phyloP scores from a whole-genome alignment of 2,329 filamentous ascomycete species.

The Ascochyta rabiei region DNA sequence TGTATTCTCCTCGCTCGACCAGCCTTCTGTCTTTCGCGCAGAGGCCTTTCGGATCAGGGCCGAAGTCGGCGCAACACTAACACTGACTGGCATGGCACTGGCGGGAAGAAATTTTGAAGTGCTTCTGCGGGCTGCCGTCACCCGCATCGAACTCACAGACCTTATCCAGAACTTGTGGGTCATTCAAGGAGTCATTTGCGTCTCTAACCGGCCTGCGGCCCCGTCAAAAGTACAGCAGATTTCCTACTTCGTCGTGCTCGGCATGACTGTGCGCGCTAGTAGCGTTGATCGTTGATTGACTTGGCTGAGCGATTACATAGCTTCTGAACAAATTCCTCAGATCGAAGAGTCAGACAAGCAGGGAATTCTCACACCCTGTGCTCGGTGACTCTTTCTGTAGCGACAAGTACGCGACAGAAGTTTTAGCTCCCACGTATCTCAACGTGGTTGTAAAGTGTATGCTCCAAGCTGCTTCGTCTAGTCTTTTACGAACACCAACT shows the following conservation, averaged over 20 bases:
- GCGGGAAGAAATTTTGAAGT: constrained; percentile 33
- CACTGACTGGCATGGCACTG: constrained; percentile 23
- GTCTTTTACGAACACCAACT: background rate
- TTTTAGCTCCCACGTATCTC: background rate
- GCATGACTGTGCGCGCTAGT: constrained; percentile 12
- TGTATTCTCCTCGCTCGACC: background rate
- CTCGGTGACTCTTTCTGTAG: background rate
- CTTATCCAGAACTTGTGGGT: constrained; percentile 7
- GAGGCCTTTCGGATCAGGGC: constrained; percentile 13
- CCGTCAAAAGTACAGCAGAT: constrained; percentile 9
- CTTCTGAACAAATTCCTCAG: constrained; percentile 11
- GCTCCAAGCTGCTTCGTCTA: constrained; percentile 5
- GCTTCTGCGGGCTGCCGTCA: constrained; percentile 14
- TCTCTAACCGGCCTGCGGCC: constrained; percentile 11
- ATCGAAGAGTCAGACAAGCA: constrained; percentile 15
- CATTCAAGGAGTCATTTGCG: constrained; percentile 17
- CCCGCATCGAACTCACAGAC: constrained; percentile 14
- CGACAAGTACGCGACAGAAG: background rate
- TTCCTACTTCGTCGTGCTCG: constrained; percentile 8
- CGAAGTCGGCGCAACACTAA: constrained; percentile 30
- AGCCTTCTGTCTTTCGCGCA: constrained; percentile 4
- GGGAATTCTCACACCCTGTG: background rate
- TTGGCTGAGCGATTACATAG: constrained; percentile 9
- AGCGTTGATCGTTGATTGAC: constrained; percentile 10
- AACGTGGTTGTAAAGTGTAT: background rate